A percentile compares a stretch with the other conserved stretches of the same genome.
phyloP scores from a whole-genome alignment of 768 basidiomycete species.

The Naganishia randhawae region DNA sequence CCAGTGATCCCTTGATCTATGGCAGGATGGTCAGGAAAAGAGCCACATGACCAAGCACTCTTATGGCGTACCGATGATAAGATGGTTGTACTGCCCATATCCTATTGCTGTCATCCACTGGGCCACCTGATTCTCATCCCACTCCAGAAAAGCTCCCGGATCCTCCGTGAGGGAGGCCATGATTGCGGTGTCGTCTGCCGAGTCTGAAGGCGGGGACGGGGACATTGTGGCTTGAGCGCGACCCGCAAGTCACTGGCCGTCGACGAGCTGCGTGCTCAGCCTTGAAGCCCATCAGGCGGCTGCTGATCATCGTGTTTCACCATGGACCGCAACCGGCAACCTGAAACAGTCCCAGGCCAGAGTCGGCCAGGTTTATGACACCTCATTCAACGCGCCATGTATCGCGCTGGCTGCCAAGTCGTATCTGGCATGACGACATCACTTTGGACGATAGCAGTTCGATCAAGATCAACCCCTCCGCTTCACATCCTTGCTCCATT shows the following conservation, averaged over 20 bases:
- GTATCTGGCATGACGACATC: constrained; percentile 3
- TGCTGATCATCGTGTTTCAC: neutral
- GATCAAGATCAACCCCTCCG: neutral
- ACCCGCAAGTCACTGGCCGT: too few species aligned
- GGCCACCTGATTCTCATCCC: constrained; percentile 60
- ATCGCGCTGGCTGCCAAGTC: too few species aligned
- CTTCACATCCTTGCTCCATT: neutral
- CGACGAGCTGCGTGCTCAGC: too few species aligned
- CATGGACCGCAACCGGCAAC: neutral
- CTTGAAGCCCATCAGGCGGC: too few species aligned
- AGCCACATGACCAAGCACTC: neutral
- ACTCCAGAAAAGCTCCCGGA: constrained; percentile 39
- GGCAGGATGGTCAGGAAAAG: constrained; percentile 17
- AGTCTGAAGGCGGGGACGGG: neutral
- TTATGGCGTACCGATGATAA: constrained; percentile 65
- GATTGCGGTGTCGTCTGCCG: neutral
- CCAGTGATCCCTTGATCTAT: constrained; percentile 89
- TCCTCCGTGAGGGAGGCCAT: neutral
- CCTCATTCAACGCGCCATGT: too few species aligned
- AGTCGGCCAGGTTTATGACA: neutral
- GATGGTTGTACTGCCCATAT: constrained; percentile 75
- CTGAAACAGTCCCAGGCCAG: too few species aligned
- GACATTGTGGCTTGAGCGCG: neutral
- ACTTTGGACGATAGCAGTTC: constrained; percentile 3
- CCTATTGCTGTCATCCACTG: constrained; percentile 73